Evolutionary conservation across 192 early-diverging fungal species (phyloP), one percentile per base, ranked within the genome.

Genomic region (Pilobolus umbonatus): DNA sequence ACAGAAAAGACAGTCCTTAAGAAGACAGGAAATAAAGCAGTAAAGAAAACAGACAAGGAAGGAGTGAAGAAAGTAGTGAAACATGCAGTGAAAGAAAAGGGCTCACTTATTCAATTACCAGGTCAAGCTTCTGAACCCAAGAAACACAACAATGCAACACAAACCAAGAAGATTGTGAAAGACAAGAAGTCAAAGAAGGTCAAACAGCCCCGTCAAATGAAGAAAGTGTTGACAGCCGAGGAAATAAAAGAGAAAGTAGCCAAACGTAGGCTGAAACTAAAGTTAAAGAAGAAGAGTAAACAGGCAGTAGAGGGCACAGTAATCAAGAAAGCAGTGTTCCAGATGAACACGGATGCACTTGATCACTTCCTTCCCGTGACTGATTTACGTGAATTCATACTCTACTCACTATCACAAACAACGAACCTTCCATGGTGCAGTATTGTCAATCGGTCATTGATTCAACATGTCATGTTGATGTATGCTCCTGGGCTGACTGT

Each of bases 401-500:
- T 76, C 0, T 76, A 72, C 35, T 63, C 70, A 11, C 49, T 81
- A 19, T 65, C 74, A 35, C 72, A 79, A 31, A 68, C 68, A 0
- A 53, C 59, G 0, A 48, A 61, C 12, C 58, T 71, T 15, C 43
- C 63, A 0, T 79, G 75, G 69, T 53, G 68, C 10, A 39, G 46
- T n/a, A 61, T 77, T 11, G 19, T 62, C 29, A 69, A 76, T 24
- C 67, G 66, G 22, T 53, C 65, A 9, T 46, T 54, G 2, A 61
- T 81, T 9, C 58, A 74, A 1, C 67, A 74, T 19, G 19, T 79
- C 4, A 48, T 81, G 0, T 29, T 78, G 30, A 48, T 81, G 4
- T 75, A 66, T 46, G 60, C 62, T 44, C 60, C 67, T 12, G 76
- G 77, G 1, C 39, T 81, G 15, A 77, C 79, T 60, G 60, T 72